Conservation (phyloP, 2,329 filamentous ascomycete species). For the Clonostachys chloroleuca region DNA sequence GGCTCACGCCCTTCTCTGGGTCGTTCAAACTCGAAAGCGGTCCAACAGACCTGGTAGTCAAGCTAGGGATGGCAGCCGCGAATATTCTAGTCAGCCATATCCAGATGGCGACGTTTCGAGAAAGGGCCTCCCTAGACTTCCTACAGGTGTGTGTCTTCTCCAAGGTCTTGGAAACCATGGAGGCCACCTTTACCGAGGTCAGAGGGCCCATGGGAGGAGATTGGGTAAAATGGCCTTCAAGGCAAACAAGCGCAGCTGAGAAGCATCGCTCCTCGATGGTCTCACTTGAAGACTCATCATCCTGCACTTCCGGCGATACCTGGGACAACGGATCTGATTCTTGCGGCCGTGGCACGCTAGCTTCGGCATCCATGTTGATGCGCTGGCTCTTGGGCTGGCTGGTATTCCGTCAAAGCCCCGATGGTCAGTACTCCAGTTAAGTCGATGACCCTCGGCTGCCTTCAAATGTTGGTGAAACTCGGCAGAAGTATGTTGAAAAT, state of each 20-base stretch:
- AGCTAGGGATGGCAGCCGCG: constrained; percentile 53
- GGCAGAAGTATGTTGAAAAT: too few relatives aligned
- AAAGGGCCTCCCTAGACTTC: constrained; percentile 57
- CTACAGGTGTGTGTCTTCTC: constrained; percentile 60
- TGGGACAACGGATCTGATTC: constrained; percentile 9
- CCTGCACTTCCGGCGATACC: not conserved
- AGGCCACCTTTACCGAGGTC: constrained; percentile 48
- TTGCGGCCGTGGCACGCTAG: constrained; percentile 15
- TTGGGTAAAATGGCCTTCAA: constrained; percentile 57
- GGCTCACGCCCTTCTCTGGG: constrained; percentile 51
- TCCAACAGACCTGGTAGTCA: constrained; percentile 56
- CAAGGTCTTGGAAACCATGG: constrained; percentile 55
- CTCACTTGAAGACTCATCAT: constrained; percentile 15
- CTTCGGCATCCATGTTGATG: constrained; percentile 1
- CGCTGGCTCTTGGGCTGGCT: not conserved
- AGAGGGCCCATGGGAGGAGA: constrained; percentile 52
- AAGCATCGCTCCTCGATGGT: constrained; percentile 63
- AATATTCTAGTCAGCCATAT: constrained; percentile 61
- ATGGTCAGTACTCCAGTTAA: too few relatives aligned
- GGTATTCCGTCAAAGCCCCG: too few relatives aligned
- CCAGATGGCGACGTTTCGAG: constrained; percentile 61
- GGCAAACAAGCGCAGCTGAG: constrained; percentile 53
- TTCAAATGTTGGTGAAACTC: too few relatives aligned
- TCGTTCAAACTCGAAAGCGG: constrained; percentile 48
- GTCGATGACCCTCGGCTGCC: too few relatives aligned